Evolutionary conservation across 2,329 filamentous ascomycete genomes (phyloP).

Genomic region (Epichloe sibirici): DNA sequence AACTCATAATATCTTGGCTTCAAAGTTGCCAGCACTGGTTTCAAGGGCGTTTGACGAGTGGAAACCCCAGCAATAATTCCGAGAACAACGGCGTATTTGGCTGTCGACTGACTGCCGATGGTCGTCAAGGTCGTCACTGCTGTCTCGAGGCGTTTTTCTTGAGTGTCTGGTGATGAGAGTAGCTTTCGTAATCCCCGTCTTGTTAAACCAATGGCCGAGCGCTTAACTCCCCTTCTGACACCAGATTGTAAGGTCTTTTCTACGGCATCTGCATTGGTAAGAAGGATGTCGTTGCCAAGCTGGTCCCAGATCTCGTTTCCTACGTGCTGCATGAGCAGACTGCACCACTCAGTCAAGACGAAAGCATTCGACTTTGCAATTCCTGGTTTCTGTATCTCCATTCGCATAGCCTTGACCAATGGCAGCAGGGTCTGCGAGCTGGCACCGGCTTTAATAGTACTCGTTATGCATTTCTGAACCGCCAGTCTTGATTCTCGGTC

Average conservation of each 20-base stretch:
- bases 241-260: constrained; percentile 63
- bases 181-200: constrained; percentile 68
- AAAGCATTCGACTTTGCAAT: constrained; percentile 75
- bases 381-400: constrained; percentile 63
- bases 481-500: constrained; percentile 76
- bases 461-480: constrained; percentile 66
- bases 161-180: constrained; percentile 44
- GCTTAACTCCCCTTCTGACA: constrained; percentile 50
- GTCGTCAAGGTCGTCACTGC: constrained; percentile 55
- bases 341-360: constrained; percentile 83
- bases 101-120: constrained; percentile 51
- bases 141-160: constrained; percentile 47
- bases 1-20: constrained; percentile 70
- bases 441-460: constrained; percentile 47
- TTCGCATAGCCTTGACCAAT: constrained; percentile 54
- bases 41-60: constrained; percentile 53
- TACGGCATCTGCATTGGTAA: constrained; percentile 58
- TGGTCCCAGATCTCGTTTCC: constrained; percentile 50
- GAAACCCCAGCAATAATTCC: constrained; percentile 83
- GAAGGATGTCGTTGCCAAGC: constrained; percentile 53
- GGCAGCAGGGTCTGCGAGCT: constrained; percentile 45
- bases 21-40: constrained; percentile 45
- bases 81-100: constrained; percentile 64
- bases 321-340: constrained; percentile 62
- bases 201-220: constrained; percentile 65